phyloP scores from a whole-genome alignment of 2,329 filamentous ascomycete species.

The Aspergillus proliferans region DNA sequence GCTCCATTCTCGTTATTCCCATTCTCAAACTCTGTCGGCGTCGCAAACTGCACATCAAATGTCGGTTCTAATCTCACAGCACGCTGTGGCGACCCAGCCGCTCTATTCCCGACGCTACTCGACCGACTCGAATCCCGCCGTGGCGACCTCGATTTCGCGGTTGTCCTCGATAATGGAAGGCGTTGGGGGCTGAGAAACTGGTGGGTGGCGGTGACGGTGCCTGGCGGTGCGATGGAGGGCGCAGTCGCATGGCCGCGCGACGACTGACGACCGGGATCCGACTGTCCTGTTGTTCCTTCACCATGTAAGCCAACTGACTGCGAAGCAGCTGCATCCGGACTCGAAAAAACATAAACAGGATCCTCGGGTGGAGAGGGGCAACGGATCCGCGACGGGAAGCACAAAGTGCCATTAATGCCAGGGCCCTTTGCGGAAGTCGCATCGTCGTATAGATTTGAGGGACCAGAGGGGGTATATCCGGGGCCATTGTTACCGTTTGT shows the following conservation, averaged over 20 bases:
- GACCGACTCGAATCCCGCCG: conserved; percentile 9
- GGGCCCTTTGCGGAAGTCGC: conserved; percentile 1
- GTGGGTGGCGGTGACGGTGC: conserved; percentile 19
- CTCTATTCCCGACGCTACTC: conserved; percentile 2
- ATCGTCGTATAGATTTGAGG: conserved; percentile 7
- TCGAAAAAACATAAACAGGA: conserved; percentile 9
- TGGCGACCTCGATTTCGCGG: conserved; percentile 10
- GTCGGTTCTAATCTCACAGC: conserved; percentile 8
- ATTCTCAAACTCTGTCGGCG: conserved; percentile 17
- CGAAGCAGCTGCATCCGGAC: conserved; percentile 5
- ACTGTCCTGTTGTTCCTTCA: conserved; percentile 16
- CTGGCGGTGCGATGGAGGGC: conserved; percentile 17
- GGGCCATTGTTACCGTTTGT: conserved; percentile 25
- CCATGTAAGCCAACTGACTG: conserved; percentile 15
- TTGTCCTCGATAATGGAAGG: conserved; percentile 6
- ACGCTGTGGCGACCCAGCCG: conserved; percentile 5
- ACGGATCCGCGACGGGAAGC: conserved; percentile 8
- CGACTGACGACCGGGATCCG: conserved; percentile 9
- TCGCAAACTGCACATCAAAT: conserved; percentile 26
- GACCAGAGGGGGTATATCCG: conserved; percentile 4
- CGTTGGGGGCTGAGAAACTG: conserved; percentile 16
- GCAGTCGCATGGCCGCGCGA: conserved; percentile 5
- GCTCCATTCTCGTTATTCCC: conserved; percentile 25
- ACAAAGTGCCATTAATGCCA: conserved; percentile 8
- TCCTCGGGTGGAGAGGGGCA: conserved; percentile 10